A percentile compares a stretch with the other conserved stretches of the same genome.
Evolutionary conservation across 2,329 filamentous ascomycete genomes (phyloP).

Genomic region (Endoconidiophora laricicola): DNA sequence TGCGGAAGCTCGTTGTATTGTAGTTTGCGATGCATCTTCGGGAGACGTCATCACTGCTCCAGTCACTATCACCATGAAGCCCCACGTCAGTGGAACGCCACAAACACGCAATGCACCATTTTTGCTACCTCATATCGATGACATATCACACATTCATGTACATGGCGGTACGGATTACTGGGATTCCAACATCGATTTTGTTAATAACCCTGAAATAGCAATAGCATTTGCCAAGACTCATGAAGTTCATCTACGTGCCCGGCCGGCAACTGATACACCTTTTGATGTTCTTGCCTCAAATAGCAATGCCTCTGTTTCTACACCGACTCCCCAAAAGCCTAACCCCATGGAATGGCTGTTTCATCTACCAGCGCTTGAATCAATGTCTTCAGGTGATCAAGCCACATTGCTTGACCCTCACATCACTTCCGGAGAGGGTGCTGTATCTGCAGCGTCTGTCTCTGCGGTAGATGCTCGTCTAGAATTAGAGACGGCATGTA

Average conservation of each 20-base stretch:
- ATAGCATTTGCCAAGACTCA: slow-evolving; percentile 49
- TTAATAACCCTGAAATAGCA: slow-evolving; percentile 41
- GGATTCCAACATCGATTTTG: slow-evolving; percentile 65
- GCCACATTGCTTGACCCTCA: slow-evolving; percentile 40
- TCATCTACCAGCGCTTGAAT: slow-evolving; percentile 35
- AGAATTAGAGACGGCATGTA: slow-evolving; percentile 35
- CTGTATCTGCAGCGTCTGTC: slow-evolving; percentile 18
- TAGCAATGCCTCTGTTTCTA: background rate
- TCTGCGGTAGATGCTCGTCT: slow-evolving; percentile 53
- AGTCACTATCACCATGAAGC: slow-evolving; percentile 45
- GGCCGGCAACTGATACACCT: slow-evolving; percentile 48
- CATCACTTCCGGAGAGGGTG: slow-evolving; percentile 30
- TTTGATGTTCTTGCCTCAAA: slow-evolving; percentile 28
- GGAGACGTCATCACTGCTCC: slow-evolving; percentile 61
- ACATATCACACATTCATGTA: slow-evolving; percentile 42
- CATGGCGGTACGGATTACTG: slow-evolving; percentile 54
- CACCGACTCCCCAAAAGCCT: background rate
- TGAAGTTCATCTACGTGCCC: slow-evolving; percentile 55
- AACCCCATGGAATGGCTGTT: slow-evolving; percentile 61
- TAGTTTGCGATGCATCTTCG: slow-evolving; percentile 75
- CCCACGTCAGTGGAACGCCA: slow-evolving; percentile 20
- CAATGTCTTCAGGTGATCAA: slow-evolving; percentile 48
- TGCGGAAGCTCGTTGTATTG: slow-evolving; percentile 72
- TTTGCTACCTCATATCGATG: slow-evolving; percentile 46
- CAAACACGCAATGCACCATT: slow-evolving; percentile 27